phyloP scores from a whole-genome alignment of 805 yeast species.

The Danielia oregonensis region DNA sequence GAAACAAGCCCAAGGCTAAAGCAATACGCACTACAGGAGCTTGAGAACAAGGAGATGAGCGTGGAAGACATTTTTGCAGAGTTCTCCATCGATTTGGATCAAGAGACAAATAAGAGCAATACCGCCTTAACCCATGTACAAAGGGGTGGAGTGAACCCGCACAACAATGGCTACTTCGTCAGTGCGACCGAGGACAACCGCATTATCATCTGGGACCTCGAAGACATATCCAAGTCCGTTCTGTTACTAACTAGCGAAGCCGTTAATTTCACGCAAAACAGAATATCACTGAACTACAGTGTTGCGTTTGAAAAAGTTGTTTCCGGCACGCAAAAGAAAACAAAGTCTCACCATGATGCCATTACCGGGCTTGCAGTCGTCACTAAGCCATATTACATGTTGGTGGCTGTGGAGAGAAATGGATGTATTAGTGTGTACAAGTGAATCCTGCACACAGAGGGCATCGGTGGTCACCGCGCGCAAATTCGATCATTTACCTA shows the following conservation, averaged over 20 bases:
- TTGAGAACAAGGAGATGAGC: conserved; percentile 14
- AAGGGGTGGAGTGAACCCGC: not conserved
- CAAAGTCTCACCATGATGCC: conserved; percentile 40
- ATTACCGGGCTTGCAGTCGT: conserved; percentile 48
- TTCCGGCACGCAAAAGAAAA: not conserved
- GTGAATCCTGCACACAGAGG: conserved; percentile 13
- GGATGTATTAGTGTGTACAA: conserved; percentile 63
- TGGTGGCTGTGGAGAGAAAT: conserved; percentile 62
- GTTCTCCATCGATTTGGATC: conserved; percentile 18
- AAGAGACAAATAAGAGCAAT: conserved; percentile 3
- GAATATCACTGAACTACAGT: conserved; percentile 10
- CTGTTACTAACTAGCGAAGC: conserved; percentile 3
- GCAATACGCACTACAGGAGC: conserved; percentile 21
- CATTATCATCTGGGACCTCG: conserved; percentile 26
- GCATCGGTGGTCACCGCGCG: not conserved
- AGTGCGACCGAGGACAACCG: conserved; percentile 27
- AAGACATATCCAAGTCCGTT: conserved; percentile 9
- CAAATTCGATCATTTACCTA: not conserved
- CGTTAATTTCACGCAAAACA: conserved; percentile 9
- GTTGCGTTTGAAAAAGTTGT: conserved; percentile 14
- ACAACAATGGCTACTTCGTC: conserved; percentile 13
- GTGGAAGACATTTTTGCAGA: conserved; percentile 18
- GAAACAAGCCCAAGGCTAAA: conserved; percentile 18
- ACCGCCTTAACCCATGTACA: conserved; percentile 6
- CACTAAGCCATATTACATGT: conserved; percentile 51